Percentiles rank a stretch among this genome's conserved stretches.
phyloP scores from a whole-genome alignment of 1,139 yeast genomes.

The Diutina neorugosa region DNA sequence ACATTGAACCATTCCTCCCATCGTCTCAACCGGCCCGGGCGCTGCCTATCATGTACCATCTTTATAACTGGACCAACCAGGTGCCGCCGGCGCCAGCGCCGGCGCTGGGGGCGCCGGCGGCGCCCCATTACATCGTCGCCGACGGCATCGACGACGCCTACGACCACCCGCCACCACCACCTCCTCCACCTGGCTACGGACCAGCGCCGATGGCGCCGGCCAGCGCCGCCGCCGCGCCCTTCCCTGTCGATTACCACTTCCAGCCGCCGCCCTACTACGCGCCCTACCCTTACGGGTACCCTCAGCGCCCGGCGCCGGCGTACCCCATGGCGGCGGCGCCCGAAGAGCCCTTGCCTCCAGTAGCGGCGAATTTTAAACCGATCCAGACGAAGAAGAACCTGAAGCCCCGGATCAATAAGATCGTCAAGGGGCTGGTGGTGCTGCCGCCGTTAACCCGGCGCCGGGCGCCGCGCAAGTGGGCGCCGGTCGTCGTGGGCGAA shows the following conservation, averaged over 20 bases:
- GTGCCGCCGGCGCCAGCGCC: slow-evolving; percentile 1
- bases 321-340: background rate
- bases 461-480: background rate
- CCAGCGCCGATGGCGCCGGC: background rate
- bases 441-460: background rate
- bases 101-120: background rate
- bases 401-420: slow-evolving; percentile 25
- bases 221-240: background rate
- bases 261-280: background rate
- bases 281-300: background rate
- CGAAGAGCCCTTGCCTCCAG: background rate
- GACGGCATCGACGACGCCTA: background rate
- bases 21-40: background rate
- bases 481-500: background rate
- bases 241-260: background rate
- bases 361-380: slow-evolving; percentile 18
- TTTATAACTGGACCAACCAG: slow-evolving; percentile 1
- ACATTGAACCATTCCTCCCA: background rate
- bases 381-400: slow-evolving; percentile 24
- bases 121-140: background rate
- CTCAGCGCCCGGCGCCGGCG: background rate
- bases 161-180: background rate
- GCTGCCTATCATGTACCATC: background rate
- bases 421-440: slow-evolving; percentile 7
- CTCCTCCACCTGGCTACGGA: background rate